Percentiles rank a stretch among this genome's conserved stretches.
Conservation (phyloP, 768 basidiomycete species). For the Trametes cubensis region DNA sequence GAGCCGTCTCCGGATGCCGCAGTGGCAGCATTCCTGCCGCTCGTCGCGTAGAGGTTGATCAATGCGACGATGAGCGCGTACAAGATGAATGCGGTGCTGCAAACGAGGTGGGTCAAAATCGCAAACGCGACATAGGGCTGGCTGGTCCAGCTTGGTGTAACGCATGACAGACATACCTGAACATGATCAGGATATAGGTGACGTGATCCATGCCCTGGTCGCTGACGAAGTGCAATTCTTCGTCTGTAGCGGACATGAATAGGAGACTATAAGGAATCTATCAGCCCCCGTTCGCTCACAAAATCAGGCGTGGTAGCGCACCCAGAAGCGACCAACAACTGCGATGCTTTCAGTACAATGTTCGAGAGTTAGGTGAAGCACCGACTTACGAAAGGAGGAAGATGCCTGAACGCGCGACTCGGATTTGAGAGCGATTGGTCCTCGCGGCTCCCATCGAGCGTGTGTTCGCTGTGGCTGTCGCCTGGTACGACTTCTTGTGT, state of each 20-base stretch:
- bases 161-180: conserved; percentile 51
- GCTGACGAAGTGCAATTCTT: conserved; percentile 75
- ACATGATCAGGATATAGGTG: conserved; percentile 84
- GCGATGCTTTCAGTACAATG: too few species aligned
- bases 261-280: conserved; percentile 51
- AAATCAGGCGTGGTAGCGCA: conserved; percentile 35
- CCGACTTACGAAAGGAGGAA: conserved; percentile 82
- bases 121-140: neutral
- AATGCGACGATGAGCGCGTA: conserved; percentile 75
- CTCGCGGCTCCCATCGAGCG: conserved; percentile 48
- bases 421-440: conserved; percentile 36
- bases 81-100: conserved; percentile 72
- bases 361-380: conserved; percentile 5
- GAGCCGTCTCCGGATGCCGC: conserved; percentile 32
- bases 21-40: conserved; percentile 56
- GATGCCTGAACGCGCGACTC: conserved; percentile 72
- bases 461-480: conserved; percentile 67
- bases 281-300: neutral
- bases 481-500: conserved; percentile 43
- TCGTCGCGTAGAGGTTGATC: conserved; percentile 66
- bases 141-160: neutral
- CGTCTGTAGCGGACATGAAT: conserved; percentile 94
- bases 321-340: conserved; percentile 79
- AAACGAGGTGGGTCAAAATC: neutral
- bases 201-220: conserved; percentile 86